Conservation (phyloP, 2,329 filamentous ascomycete species). For the Trichoderma sp. region DNA sequence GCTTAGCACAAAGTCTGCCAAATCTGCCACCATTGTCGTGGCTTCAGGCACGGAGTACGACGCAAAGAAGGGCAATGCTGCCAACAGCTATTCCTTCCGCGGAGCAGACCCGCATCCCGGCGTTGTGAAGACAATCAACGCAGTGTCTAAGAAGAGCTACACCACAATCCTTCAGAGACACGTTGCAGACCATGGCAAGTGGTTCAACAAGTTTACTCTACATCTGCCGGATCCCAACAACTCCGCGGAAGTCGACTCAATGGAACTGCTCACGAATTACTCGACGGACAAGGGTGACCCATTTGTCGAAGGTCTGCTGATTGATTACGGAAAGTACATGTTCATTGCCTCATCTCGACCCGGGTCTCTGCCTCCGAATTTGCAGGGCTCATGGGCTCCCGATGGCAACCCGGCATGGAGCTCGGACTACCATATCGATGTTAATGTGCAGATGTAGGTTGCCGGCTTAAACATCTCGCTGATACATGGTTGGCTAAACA, state of each 20-base stretch:
- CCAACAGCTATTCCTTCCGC: constrained; percentile 48
- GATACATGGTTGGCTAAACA: background rate
- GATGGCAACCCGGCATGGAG: constrained; percentile 45
- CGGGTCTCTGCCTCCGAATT: constrained; percentile 55
- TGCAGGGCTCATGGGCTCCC: constrained; percentile 60
- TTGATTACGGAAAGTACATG: constrained; percentile 56
- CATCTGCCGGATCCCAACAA: constrained; percentile 47
- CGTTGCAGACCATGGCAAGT: constrained; percentile 43
- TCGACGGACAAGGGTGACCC: constrained; percentile 45
- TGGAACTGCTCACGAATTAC: constrained; percentile 23
- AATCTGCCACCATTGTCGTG: constrained; percentile 7
- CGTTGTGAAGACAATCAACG: constrained; percentile 40
- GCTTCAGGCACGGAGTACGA: constrained; percentile 52
- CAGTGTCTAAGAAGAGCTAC: constrained; percentile 37
- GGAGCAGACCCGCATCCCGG: constrained; percentile 46
- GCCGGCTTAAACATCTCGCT: background rate
- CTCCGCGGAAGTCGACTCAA: constrained; percentile 45
- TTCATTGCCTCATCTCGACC: constrained; percentile 56
- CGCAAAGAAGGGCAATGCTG: constrained; percentile 48
- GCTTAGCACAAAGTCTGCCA: background rate
- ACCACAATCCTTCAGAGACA: constrained; percentile 40
- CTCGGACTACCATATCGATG: constrained; percentile 60
- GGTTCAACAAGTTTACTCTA: constrained; percentile 45
- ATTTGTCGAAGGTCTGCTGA: constrained; percentile 54
- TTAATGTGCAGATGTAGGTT: constrained; percentile 56